These are phyloP conservation scores for Pseudogymnoascus sp. DNA, from an alignment of 2,329 filamentous ascomycete species.

Conservation along the genomic window DNA sequence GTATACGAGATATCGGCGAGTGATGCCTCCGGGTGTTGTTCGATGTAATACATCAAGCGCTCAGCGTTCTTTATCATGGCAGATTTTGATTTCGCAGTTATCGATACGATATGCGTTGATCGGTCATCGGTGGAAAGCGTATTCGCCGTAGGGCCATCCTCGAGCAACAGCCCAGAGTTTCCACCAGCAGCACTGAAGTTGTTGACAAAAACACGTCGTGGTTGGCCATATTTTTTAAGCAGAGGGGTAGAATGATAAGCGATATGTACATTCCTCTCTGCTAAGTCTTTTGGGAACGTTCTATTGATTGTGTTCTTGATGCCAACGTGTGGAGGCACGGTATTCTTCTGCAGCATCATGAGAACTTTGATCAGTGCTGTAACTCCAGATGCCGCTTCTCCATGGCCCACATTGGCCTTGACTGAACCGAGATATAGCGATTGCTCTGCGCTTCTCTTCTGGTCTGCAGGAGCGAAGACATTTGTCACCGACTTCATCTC, in stretches of 20 bases:
- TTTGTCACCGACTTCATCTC: slow-evolving; percentile 74
- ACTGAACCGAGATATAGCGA: slow-evolving; percentile 42
- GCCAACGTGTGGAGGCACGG: slow-evolving; percentile 26
- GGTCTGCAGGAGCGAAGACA: slow-evolving; percentile 50
- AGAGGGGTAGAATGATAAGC: slow-evolving; percentile 29
- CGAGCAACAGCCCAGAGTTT: slow-evolving; percentile 27
- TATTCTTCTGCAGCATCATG: slow-evolving; percentile 26
- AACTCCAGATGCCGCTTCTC: slow-evolving; percentile 29
- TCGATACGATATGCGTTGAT: slow-evolving; percentile 35
- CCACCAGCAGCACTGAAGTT: slow-evolving; percentile 40
- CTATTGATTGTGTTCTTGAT: slow-evolving; percentile 30
- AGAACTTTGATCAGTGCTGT: slow-evolving; percentile 30
- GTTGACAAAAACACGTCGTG: slow-evolving; percentile 38
- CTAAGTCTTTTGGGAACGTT: slow-evolving; percentile 30
- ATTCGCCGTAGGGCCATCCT: slow-evolving; percentile 29
- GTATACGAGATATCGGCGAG: slow-evolving; percentile 27
- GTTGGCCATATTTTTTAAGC: slow-evolving; percentile 19
- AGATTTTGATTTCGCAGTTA: slow-evolving; percentile 39
- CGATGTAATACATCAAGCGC: slow-evolving; percentile 10
- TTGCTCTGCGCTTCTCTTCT: slow-evolving; percentile 36
- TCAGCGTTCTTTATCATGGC: slow-evolving; percentile 12
- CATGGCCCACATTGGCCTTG: slow-evolving; percentile 32
- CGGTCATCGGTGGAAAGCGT: slow-evolving; percentile 34
- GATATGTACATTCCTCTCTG: slow-evolving; percentile 29
- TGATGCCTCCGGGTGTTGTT: slow-evolving; percentile 11